A percentile compares a stretch with the other conserved stretches of the same genome.
Evolutionary conservation across 257 asterid genomes (phyloP).

Genomic region (Osmanthus fragrans): DNA sequence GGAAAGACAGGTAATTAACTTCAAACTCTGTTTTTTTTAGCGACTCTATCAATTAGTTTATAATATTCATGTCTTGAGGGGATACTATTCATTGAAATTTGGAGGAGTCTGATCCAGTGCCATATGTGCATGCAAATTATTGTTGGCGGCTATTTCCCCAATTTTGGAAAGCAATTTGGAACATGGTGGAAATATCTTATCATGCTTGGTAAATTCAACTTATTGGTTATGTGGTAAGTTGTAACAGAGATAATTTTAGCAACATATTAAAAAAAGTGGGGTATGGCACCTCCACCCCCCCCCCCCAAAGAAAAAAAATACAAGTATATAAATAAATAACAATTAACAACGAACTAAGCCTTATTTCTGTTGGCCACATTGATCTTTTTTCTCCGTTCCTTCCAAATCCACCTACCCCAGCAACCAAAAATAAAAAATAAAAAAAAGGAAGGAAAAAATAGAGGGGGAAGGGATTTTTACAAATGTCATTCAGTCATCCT

Average conservation of each 20-base stretch:
- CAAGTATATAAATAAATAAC: too few species aligned
- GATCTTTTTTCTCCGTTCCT: too few species aligned
- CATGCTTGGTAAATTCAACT: neutral
- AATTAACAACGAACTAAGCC: neutral
- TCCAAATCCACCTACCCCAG: too few species aligned
- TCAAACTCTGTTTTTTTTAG: neutral
- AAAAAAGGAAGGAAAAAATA: too few species aligned
- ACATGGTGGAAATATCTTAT: neutral
- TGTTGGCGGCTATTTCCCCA: neutral
- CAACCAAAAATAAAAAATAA: too few species aligned
- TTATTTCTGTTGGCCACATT: too few species aligned
- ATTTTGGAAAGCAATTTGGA: neutral
- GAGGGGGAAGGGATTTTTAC: neutral
- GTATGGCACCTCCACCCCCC: neutral
- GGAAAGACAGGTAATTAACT: slow-evolving; percentile 49
- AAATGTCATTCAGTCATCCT: neutral
- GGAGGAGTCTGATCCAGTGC: neutral
- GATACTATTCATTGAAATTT: neutral
- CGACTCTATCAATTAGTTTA: neutral
- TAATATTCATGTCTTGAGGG: neutral
- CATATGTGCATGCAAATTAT: neutral
- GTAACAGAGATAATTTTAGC: neutral
- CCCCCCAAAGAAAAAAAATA: too few species aligned
- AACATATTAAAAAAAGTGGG: neutral
- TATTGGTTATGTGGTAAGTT: too few species aligned